Base-by-base conservation (phyloP, 495 filamentous ascomycete genomes). In the Lichenothelia convexa region DNA sequence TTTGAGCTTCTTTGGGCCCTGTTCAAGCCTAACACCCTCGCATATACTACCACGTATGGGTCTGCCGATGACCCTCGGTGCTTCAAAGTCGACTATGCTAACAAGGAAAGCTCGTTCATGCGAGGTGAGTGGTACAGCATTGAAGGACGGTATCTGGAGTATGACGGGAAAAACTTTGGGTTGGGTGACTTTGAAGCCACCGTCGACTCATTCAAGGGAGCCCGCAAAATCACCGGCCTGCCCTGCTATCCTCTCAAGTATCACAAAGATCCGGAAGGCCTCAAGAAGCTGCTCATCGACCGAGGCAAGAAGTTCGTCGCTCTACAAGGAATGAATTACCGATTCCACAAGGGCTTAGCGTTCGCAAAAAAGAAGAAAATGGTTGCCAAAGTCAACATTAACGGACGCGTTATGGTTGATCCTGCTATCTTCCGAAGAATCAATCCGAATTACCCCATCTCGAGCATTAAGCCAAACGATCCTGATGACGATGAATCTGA, bases 1-100 rank as follows among this genome's bases (percentile, higher is more conserved):
- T 94, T 85, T 41, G 84, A 92, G 39, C 67, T 92, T 7, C 54
- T 91, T 3, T 92, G 86, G 86, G 83, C 86, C 2, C 57, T 94
- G 5, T 86, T 82, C 63, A 91, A 92, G 47, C 85, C 86, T 4
- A 87, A 91, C 47, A 81, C 82, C 11, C 70, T 92, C 24, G 78
- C 77, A 1, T 87, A 78, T 46, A 79, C 80, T 0, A 71, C 71
- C 2, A 89, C 82, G 1, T 89, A 92, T 45, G 80, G 79, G 2
- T 75, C 68, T 30, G 54, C 64, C 13, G 82, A 91, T 34, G 80
- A 93, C 48, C 84, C 85, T 1, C 74, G 82, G 21, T 79, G 80
- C n/a, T 86, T 92, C 66, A 87, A 81, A 49, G 73, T 93, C 19
- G 82, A 89, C 39, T 76, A 80, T 37, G 77, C 78, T 1, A 71